Percentiles rank a stretch among this genome's conserved stretches.
Conservation (phyloP, 176 grass and related monocot species). For the Zea mays region Zm-B73-REFERENCE-NAM-5.0 NC_050101.1:174571001-174571500, state of each 20-base stretch:
- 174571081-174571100: conserved; percentile 73
- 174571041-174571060: conserved; percentile 89
- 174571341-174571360: too few species aligned
- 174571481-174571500: conserved; percentile 64
- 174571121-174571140: conserved; percentile 44
- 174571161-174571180: background rate
- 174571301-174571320: background rate
- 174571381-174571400: background rate
- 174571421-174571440: background rate
- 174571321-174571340: background rate
- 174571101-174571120: conserved; percentile 81
- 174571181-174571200: background rate
- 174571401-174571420: background rate
- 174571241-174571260: too few species aligned
- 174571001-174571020: background rate
- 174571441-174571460: background rate
- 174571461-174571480: conserved; percentile 18
- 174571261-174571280: background rate
- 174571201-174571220: too few species aligned
- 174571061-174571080: conserved; percentile 79
- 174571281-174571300: background rate
- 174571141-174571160: too few species aligned
- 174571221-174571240: too few species aligned
- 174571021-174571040: conserved; percentile 25
- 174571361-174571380: too few species aligned